phyloP scores from a whole-genome alignment of 176 grass and related monocot genomes.

The Eragrostis curvula region DNA sequence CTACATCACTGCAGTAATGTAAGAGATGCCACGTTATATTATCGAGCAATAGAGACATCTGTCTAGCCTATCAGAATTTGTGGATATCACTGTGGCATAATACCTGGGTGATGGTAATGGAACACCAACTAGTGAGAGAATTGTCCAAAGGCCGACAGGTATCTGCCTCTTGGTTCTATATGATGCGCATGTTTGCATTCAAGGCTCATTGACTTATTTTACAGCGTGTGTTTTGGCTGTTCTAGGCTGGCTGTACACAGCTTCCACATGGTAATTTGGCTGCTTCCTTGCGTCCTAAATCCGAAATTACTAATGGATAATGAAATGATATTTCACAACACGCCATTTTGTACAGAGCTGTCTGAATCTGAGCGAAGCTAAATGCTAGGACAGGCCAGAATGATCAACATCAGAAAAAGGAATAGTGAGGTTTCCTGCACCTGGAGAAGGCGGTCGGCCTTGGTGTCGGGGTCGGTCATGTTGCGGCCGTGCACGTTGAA shows the following conservation, averaged over 20 bases:
- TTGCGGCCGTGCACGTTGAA: conserved; percentile 95
- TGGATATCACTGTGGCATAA: not conserved
- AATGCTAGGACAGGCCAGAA: not conserved
- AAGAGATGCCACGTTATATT: conserved; percentile 1
- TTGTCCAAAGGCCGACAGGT: not conserved
- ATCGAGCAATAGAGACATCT: not conserved
- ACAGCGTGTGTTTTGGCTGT: not conserved
- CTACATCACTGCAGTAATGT: not conserved
- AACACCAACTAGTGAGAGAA: conserved; percentile 9
- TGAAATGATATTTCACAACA: not conserved
- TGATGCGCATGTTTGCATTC: not conserved
- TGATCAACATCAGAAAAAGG: not conserved
- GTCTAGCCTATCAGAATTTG: conserved; percentile 8
- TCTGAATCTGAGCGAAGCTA: conserved; percentile 15
- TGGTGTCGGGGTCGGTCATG: conserved; percentile 95
- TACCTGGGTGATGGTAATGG: not conserved
- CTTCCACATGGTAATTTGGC: conserved; percentile 3
- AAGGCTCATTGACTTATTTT: not conserved
- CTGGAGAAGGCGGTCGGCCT: conserved; percentile 85
- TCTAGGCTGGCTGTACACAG: not conserved
- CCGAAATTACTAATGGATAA: not conserved
- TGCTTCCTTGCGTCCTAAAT: not conserved
- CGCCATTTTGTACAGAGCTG: conserved; percentile 16
- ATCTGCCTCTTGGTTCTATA: not conserved
- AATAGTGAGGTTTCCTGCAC: conserved; percentile 20